Evolutionary conservation across 2,329 filamentous ascomycete species (phyloP), one percentile per base, ranked within the genome.

Genomic region (Penicillium brevicompactum): DNA sequence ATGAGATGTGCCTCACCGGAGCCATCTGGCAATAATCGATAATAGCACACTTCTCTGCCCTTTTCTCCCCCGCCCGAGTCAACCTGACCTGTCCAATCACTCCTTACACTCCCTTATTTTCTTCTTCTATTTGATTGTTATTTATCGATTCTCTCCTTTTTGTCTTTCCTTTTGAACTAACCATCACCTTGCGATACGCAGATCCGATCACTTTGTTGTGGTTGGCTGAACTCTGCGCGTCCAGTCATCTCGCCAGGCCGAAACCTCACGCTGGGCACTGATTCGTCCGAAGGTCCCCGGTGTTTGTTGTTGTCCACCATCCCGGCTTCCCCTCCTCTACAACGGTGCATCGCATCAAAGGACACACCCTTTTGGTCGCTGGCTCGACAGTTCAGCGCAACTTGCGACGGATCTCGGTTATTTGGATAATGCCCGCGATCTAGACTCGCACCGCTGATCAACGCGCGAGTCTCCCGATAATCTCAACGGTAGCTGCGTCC

Each of bases 1-100:
- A 18, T 18, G 18, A n/a, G n/a, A 14, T 32, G n/a, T 7, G 34
- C 13, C 13, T 58, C 55, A 55, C 57, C 53, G 60, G 57, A 49
- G 55, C 50, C 57, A 56, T 47, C 59, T 57, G 61, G 59, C 56
- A 61, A 58, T 59, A 58, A 47, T 41, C 24, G 24, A 27, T 27
- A 27, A 49, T 22, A 49, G 18, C 55, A 46, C 51, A 30, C 22
- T 53, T 61, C 56, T 56, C 50, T 57, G 64, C 55, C 66, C 63
- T 66, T 66, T 67, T 68, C 69, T 69, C 62, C 51, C 69, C 70
- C 69, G 65, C 70, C 65, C 66, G 66, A 70, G 67, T 67, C 65
- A 60, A 59, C 57, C 57, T 47, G 51, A 61, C 53, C 55, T 56
- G 44, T 66, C 58, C 53, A 59, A 61, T 63, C 59, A 55, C 52